Percentiles rank a stretch among this genome's conserved stretches.
Evolutionary conservation across 192 early-diverging fungal species (phyloP).

Genomic region (Mortierella alpina): DNA sequence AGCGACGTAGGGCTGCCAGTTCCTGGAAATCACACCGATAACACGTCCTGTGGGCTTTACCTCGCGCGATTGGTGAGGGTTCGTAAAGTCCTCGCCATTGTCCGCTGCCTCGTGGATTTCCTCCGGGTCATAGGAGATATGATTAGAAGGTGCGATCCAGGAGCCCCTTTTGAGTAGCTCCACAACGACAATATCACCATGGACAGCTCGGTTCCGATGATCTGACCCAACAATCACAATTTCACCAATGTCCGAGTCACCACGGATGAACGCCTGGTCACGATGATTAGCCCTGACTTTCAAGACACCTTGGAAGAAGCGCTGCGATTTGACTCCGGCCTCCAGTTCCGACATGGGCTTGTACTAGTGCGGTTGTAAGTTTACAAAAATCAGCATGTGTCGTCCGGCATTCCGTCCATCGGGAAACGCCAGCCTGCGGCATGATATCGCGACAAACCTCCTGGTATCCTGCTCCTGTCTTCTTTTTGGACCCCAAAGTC

Average conservation of each 20-base stretch:
- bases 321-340: conserved; percentile 62
- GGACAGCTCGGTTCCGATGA: conserved; percentile 63
- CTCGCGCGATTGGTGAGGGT: conserved; percentile 18
- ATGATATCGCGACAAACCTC: conserved; percentile 17
- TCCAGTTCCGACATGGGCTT: conserved; percentile 62
- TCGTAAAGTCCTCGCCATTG: conserved; percentile 21
- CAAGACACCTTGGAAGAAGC: conserved; percentile 59
- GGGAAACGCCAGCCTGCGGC: not conserved
- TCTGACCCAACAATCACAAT: conserved; percentile 73
- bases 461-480: conserved; percentile 29
- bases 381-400: no score
- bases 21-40: conserved; percentile 71
- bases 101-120: conserved; percentile 40
- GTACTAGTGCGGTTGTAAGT: conserved; percentile 37
- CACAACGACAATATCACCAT: conserved; percentile 77
- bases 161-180: conserved; percentile 61
- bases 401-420: no score
- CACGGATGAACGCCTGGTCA: conserved; percentile 61
- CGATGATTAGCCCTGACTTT: conserved; percentile 54
- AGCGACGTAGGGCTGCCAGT: conserved; percentile 83
- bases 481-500: conserved; percentile 6
- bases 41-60: conserved; percentile 64
- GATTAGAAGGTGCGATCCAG: conserved; percentile 57
- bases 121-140: conserved; percentile 56
- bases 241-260: conserved; percentile 56